Evolutionary conservation across 2,329 filamentous ascomycete genomes (phyloP).

Genomic region (Phialocephala subalpina): DNA sequence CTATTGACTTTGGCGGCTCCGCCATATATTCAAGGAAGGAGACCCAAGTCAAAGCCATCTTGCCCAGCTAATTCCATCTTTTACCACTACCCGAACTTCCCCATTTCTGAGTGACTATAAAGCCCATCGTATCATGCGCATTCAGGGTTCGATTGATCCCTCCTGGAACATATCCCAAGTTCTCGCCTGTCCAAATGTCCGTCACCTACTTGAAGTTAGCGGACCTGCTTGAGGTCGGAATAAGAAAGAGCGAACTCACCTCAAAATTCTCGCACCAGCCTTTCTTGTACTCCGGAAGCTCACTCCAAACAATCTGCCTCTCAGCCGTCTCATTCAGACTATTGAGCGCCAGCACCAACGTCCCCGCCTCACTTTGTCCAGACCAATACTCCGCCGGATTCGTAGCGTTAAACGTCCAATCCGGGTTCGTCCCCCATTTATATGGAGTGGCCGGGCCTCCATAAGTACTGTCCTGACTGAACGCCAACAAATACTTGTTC

Average conservation of each 20-base stretch:
- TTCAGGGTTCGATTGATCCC: conserved; percentile 42
- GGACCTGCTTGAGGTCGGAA: too few relatives aligned
- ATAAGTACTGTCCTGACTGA: conserved; percentile 43
- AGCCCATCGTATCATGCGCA: conserved; percentile 46
- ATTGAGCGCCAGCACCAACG: conserved; percentile 58
- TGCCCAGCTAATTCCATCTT: not conserved
- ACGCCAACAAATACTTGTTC: conserved; percentile 36
- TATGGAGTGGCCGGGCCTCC: conserved; percentile 51
- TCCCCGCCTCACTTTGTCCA: conserved; percentile 51
- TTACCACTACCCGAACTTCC: conserved; percentile 19
- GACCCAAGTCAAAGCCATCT: not conserved
- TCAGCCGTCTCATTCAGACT: conserved; percentile 43
- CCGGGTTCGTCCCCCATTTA: conserved; percentile 55
- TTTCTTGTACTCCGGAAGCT: conserved; percentile 51
- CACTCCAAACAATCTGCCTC: conserved; percentile 50
- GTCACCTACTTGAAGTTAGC: conserved; percentile 47
- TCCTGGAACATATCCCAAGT: conserved; percentile 47
- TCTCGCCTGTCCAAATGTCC: conserved; percentile 55
- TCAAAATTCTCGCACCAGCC: not conserved
- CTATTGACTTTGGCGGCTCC: too few relatives aligned
- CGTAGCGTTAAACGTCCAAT: conserved; percentile 57
- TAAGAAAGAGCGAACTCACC: too few relatives aligned
- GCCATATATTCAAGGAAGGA: not conserved
- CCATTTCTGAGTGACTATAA: conserved; percentile 38
- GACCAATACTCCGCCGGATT: conserved; percentile 60